Conservation (phyloP, 768 basidiomycete species). For the Suillus plorans region DNA sequence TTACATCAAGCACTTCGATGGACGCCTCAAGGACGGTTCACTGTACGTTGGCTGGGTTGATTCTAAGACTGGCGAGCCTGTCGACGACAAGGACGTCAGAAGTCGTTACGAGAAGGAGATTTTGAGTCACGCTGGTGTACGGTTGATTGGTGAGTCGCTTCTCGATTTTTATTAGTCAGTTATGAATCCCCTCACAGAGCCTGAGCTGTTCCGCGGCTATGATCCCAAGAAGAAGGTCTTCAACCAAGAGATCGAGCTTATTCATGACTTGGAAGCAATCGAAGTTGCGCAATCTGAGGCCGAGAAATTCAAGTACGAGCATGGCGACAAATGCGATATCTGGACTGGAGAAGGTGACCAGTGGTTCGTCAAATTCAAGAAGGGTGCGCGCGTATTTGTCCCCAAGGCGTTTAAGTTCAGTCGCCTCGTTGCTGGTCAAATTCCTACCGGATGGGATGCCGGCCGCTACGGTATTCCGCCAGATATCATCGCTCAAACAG, state of each 20-base stretch:
- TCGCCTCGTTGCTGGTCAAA: constrained; percentile 91
- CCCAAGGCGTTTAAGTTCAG: constrained; percentile 96
- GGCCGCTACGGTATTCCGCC: constrained; percentile 95
- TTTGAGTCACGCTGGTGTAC: constrained; percentile 85
- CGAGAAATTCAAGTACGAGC: constrained; percentile 92
- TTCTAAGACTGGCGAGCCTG: constrained; percentile 86
- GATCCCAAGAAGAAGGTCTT: constrained; percentile 97
- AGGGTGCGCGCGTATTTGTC: constrained; percentile 88
- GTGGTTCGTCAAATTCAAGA: constrained; percentile 99
- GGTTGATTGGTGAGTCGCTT: constrained; percentile 78
- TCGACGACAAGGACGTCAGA: constrained; percentile 97
- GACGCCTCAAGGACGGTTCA: constrained; percentile 88
- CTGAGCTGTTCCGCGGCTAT: constrained; percentile 96
- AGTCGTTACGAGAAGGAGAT: constrained; percentile 95
- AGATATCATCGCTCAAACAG: constrained; percentile 93
- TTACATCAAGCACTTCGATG: constrained; percentile 97
- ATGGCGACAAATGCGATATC: constrained; percentile 94
- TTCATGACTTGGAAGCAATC: constrained; percentile 94
- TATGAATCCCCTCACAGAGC: constrained; percentile 56
- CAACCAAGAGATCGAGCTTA: constrained; percentile 95
- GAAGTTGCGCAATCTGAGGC: constrained; percentile 92
- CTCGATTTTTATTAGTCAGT: constrained; percentile 2
- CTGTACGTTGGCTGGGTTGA: constrained; percentile 99
- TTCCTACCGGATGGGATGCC: constrained; percentile 97
- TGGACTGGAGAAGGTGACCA: constrained; percentile 93